phyloP scores from a whole-genome alignment of 139 green algal genomes.

The Tetraselmis chui region DNA sequence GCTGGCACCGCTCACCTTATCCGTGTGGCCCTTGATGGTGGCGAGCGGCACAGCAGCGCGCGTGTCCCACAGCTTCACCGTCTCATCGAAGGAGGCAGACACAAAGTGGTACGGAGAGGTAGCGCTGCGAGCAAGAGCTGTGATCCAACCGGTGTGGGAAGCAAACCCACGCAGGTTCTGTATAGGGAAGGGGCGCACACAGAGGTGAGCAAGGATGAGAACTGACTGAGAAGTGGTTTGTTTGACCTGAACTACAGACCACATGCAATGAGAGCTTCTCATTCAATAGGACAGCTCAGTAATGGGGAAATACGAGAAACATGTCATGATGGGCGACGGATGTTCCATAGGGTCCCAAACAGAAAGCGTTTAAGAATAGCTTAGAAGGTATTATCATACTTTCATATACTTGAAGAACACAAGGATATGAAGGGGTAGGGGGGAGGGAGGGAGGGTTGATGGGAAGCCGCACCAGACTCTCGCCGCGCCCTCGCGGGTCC shows the following conservation, averaged over 20 bases:
- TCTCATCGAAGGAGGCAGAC: slow-evolving; percentile 44
- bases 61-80: slow-evolving; percentile 57
- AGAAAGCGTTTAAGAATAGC: no score
- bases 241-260: no score
- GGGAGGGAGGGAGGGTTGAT: neutral
- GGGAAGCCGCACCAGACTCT: slow-evolving; percentile 28
- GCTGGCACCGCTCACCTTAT: slow-evolving; percentile 27
- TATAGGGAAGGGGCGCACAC: neutral
- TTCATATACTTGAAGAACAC: no score
- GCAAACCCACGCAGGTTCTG: slow-evolving; percentile 2
- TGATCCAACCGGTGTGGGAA: slow-evolving; percentile 66
- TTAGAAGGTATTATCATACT: no score
- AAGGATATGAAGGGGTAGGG: neutral
- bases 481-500: slow-evolving; percentile 50
- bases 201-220: no score
- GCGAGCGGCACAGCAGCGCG: slow-evolving; percentile 43
- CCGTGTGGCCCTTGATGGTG: slow-evolving; percentile 42
- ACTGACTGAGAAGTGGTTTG: no score
- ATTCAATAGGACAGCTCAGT: no score
- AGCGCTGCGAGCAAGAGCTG: slow-evolving; percentile 52
- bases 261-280: no score
- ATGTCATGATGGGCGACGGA: no score
- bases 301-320: no score
- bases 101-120: slow-evolving; percentile 53
- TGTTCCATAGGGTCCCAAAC: no score